Percentiles rank a stretch among this genome's conserved stretches.
phyloP scores from a whole-genome alignment of 1,284 basidiomycete genomes.

The Meripilus lineatus region DNA sequence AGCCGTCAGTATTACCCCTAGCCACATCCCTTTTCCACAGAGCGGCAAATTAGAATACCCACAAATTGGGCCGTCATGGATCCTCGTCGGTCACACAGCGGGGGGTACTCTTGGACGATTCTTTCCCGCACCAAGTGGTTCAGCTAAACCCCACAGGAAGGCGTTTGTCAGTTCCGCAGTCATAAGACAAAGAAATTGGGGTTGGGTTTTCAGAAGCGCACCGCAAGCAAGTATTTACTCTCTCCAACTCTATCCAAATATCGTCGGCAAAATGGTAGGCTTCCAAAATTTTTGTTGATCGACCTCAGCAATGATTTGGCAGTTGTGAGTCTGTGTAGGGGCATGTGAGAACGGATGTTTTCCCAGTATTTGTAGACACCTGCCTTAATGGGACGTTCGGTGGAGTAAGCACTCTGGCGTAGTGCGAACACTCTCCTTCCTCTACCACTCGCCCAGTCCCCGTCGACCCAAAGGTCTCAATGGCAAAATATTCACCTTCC shows the following conservation, averaged over 20 bases:
- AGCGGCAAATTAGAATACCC: constrained; percentile 25
- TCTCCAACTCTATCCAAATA: constrained; percentile 95
- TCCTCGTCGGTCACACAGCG: constrained; percentile 72
- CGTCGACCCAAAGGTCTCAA: constrained; percentile 98
- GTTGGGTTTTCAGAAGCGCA: constrained; percentile 37
- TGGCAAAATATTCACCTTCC: constrained; percentile 98
- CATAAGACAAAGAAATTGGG: constrained; percentile 1
- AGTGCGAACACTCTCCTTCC: constrained; percentile 90
- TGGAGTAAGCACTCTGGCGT: constrained; percentile 70
- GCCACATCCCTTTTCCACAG: no score
- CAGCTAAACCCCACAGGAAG: constrained; percentile 45
- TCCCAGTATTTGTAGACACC: constrained; percentile 15
- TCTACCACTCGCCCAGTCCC: constrained; percentile 94
- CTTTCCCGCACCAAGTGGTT: constrained; percentile 88
- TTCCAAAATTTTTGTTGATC: constrained; percentile 94
- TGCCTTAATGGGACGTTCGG: constrained; percentile 71
- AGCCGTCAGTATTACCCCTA: neutral
- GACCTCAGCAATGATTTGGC: constrained; percentile 85
- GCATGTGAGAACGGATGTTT: neutral
- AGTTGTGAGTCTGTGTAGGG: constrained; percentile 60
- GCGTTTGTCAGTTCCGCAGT: constrained; percentile 9
- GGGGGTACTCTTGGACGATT: constrained; percentile 94
- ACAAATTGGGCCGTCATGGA: constrained; percentile 95
- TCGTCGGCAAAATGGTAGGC: constrained; percentile 91
- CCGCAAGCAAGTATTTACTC: constrained; percentile 90